Percentiles rank a stretch among this genome's conserved stretches.
Evolutionary conservation across 495 filamentous ascomycete species (phyloP).

Genomic region (Penicillium desertorum): DNA sequence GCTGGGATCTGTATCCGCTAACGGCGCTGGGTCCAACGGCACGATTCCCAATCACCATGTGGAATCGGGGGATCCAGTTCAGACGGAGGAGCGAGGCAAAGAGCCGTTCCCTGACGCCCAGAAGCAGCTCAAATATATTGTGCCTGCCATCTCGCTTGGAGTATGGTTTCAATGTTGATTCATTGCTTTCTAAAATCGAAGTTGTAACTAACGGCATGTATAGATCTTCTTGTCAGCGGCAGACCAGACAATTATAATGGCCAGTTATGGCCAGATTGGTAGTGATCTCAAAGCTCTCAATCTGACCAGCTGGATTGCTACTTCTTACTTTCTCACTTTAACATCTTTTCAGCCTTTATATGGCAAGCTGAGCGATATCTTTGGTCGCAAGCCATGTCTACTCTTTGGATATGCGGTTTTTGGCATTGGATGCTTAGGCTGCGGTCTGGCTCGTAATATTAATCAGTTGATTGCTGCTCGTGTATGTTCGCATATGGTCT

Average conservation of each 20-base stretch:
- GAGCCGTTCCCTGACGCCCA: constrained; percentile 31
- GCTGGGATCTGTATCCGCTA: constrained; percentile 30
- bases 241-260: constrained; percentile 81
- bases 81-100: constrained; percentile 26
- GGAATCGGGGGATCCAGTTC: constrained; percentile 18
- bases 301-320: constrained; percentile 82
- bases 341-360: constrained; percentile 80
- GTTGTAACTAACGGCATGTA: background rate
- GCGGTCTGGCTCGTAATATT: constrained; percentile 70
- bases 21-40: constrained; percentile 30
- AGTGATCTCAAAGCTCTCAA: constrained; percentile 77
- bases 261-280: constrained; percentile 77
- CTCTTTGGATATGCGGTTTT: constrained; percentile 74
- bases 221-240: constrained; percentile 70
- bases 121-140: constrained; percentile 44
- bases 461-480: constrained; percentile 66
- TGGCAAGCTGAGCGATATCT: constrained; percentile 78
- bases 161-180: constrained; percentile 31
- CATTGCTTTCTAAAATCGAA: background rate
- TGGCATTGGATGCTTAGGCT: constrained; percentile 68
- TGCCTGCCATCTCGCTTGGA: constrained; percentile 54
- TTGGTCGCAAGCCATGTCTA: constrained; percentile 74
- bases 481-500: constrained; percentile 28
- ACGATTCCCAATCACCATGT: constrained; percentile 28
- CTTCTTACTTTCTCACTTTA: constrained; percentile 71